Conservation (phyloP, 805 yeast genomes). For the Myxozyma lipomycoides region DNA sequence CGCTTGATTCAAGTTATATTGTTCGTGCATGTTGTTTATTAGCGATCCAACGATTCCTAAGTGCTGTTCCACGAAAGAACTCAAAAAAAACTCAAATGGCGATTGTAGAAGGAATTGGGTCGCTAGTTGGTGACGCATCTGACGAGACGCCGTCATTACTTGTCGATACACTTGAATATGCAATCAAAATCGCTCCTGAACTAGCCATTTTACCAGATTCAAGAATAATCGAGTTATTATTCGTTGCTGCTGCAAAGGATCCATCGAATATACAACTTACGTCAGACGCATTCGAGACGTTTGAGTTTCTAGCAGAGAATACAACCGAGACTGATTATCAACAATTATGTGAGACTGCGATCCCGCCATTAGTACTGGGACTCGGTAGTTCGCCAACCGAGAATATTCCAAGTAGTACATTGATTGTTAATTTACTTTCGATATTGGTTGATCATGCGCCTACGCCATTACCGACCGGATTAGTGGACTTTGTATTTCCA, state of each 20-base stretch:
- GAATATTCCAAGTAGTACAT: slow-evolving; percentile 9
- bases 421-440: slow-evolving; percentile 19
- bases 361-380: slow-evolving; percentile 20
- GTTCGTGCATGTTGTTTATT: slow-evolving; percentile 26
- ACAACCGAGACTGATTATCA: slow-evolving; percentile 33
- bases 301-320: slow-evolving; percentile 54
- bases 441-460: slow-evolving; percentile 24
- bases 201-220: slow-evolving; percentile 36
- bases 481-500: slow-evolving; percentile 23
- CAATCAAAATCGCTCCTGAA: slow-evolving; percentile 48
- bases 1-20: slow-evolving; percentile 19
- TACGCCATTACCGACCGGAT: slow-evolving; percentile 22
- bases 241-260: slow-evolving; percentile 65
- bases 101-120: slow-evolving; percentile 41
- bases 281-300: slow-evolving; percentile 64
- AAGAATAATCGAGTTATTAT: slow-evolving; percentile 50
- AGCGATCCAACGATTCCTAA: slow-evolving; percentile 15
- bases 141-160: slow-evolving; percentile 77
- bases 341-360: slow-evolving; percentile 31
- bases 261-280: slow-evolving; percentile 69
- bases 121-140: slow-evolving; percentile 57
- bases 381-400: slow-evolving; percentile 9
- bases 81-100: slow-evolving; percentile 31
- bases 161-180: slow-evolving; percentile 62
- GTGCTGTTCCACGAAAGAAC: slow-evolving; percentile 21